Evolutionary conservation across 75 land plant genomes (phyloP), one percentile per base, ranked within the genome.

Genomic region (Cryptomeria japonica): DNA sequence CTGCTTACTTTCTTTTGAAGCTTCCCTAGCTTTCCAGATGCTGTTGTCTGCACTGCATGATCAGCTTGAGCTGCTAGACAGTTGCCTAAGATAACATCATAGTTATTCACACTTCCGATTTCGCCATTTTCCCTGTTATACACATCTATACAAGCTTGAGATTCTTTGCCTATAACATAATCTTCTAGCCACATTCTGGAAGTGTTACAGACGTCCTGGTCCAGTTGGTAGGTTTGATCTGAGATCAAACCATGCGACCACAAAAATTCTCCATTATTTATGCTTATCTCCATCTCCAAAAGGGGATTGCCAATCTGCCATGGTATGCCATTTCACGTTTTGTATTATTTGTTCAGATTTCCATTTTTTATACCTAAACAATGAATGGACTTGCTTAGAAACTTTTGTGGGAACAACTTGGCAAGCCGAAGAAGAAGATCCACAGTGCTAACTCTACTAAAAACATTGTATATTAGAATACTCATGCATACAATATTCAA

Each of bases 221-320:
- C n/a, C 36, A 88, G 73, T 10, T 86, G 31, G 80, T 88, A 90
- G 3, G 92, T 86, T 53, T 90, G 84, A 75, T 91, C 92, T 7
- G 92, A 93, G 80, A 93, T 80, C 28, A 92, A 77, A 3, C 92
- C 94, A 68, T 93, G 92, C 22, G 91, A 88, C 94, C 92, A 91
- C 83, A 92, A 88, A 46, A 80, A 93, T 44, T 86, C 90, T 4
- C 88, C 88, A 49, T 91, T 86, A 53, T 87, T 86, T 77, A 89
- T 88, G 87, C 89, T 91, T 2, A 93, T 86, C 56, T 79, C 91
- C 36, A 92, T 73, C 42, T 93, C 91, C 44, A 92, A 79, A 58
- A 92, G 88, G 36, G 94, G 91, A 86, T 93, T 93, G 6, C 94
- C 94, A 55, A 93, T 83, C 94, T 93, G 88, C 86, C 86, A 85